These are phyloP conservation scores for Peribolospora kevripleyi DNA, from an alignment of 768 basidiomycete genomes.

Conservation along the genomic window DNA sequence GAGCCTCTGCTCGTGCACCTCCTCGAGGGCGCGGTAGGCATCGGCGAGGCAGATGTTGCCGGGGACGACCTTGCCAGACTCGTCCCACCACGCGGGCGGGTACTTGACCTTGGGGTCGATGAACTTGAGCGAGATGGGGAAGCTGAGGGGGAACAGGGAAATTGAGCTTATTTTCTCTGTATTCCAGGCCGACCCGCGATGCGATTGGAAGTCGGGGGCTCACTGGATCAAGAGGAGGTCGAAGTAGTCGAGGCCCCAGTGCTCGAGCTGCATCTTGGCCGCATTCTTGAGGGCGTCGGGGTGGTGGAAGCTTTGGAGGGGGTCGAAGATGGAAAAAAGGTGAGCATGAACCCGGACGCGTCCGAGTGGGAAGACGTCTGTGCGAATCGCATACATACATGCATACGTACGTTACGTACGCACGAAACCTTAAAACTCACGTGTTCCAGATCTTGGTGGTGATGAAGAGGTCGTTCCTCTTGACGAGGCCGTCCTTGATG, in stretches of 20 bases:
- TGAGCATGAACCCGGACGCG: neutral
- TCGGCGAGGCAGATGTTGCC: constrained; percentile 47
- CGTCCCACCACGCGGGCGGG: constrained; percentile 55
- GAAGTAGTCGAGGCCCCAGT: constrained; percentile 54
- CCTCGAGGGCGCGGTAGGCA: constrained; percentile 67
- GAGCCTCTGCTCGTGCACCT: constrained; percentile 42
- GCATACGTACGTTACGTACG: no score
- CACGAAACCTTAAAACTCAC: no score
- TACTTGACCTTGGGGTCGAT: constrained; percentile 41
- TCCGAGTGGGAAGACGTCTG: no score
- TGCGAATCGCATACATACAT: no score
- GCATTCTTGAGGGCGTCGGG: constrained; percentile 38
- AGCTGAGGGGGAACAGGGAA: constrained; percentile 44
- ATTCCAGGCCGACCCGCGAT: neutral
- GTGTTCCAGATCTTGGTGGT: constrained; percentile 41
- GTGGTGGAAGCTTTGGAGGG: constrained; percentile 79
- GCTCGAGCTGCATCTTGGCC: constrained; percentile 38
- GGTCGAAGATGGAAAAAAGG: constrained; percentile 18
- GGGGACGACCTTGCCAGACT: constrained; percentile 11
- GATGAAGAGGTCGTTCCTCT: constrained; percentile 68
- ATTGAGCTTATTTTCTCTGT: constrained; percentile 35
- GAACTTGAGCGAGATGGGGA: constrained; percentile 58
- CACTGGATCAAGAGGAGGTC: constrained; percentile 12
- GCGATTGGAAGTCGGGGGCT: neutral
- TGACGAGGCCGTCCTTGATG: constrained; percentile 57